Conservation (phyloP, 2,329 filamentous ascomycete species). For the Fusarium piperis region DNA sequence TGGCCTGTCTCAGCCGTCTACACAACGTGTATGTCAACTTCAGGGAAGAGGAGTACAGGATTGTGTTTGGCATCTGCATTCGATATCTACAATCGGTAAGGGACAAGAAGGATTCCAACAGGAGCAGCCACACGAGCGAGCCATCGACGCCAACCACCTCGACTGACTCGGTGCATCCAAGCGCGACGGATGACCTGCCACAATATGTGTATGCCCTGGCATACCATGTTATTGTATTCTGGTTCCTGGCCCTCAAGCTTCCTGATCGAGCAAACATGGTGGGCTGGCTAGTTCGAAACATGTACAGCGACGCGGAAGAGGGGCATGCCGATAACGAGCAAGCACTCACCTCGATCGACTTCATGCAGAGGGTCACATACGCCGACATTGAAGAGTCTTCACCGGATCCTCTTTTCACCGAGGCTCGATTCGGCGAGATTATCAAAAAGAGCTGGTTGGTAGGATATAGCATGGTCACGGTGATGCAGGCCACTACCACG, state of each 20-base stretch:
- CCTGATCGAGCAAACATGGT: slow-evolving; percentile 86
- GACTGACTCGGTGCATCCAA: slow-evolving; percentile 37
- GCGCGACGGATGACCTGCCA: slow-evolving; percentile 76
- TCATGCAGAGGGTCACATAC: slow-evolving; percentile 90
- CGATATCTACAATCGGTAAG: slow-evolving; percentile 90
- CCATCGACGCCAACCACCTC: slow-evolving; percentile 44
- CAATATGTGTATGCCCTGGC: slow-evolving; percentile 94
- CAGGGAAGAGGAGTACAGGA: slow-evolving; percentile 89
- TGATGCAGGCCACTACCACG: slow-evolving; percentile 73
- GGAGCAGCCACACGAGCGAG: slow-evolving; percentile 58
- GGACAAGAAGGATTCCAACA: slow-evolving; percentile 66
- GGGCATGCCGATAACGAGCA: slow-evolving; percentile 85
- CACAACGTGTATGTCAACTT: slow-evolving; percentile 89
- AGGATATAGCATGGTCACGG: slow-evolving; percentile 77
- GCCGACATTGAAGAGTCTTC: slow-evolving; percentile 84
- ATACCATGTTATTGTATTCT: slow-evolving; percentile 95
- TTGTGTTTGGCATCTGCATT: slow-evolving; percentile 94
- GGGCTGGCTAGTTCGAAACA: slow-evolving; percentile 87
- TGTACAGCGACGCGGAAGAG: slow-evolving; percentile 82
- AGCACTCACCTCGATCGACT: slow-evolving; percentile 91
- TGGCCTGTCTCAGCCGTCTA: slow-evolving; percentile 87
- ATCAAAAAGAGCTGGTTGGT: slow-evolving; percentile 76
- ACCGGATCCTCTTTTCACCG: slow-evolving; percentile 72
- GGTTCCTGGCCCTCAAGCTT: slow-evolving; percentile 91
- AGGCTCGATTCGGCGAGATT: slow-evolving; percentile 72